Base-by-base conservation (phyloP, 2,329 filamentous ascomycete species). In the Stromatinia cepivora region DNA sequence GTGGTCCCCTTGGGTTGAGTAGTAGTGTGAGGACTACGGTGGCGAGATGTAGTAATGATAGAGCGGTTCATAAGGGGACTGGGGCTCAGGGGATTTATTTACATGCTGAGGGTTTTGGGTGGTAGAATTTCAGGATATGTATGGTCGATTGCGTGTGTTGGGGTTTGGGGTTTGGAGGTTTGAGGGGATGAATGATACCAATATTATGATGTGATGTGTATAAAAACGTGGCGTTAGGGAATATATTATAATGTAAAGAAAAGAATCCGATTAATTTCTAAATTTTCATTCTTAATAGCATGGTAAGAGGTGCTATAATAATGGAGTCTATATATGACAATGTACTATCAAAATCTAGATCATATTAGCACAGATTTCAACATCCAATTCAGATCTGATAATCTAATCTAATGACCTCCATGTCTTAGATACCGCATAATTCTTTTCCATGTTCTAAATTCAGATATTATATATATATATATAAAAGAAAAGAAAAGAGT, bases 21-120 rank as follows among this genome's bases (percentile, higher is more conserved):
- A 80, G 83, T 4, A 79, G 79, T 65, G 84, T 85, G 20, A 81
- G 87, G 69, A 87, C 84, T 71, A 84, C 81, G 70, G 86, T 89
- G 6, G 83, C 84, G 3, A 79, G 79, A 45, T 73, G 88, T 71
- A 87, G 85, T 67, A 86, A 89, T 73, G 86, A 89, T 79, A 79
- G 87, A 46, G 87, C 84, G 2, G 87, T 89, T 42, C 87, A 89
- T 75, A 89, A 89, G 77, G 87, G 87, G 9, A 88, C 86, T 0
- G 87, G 86, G 0, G 87, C 87, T 0, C 86, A 89, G 75, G 87
- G 87, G 0, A 88, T 89, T 36, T 84, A 85, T 75, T 74, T 89
- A 69, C 84, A 87, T 75, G 85, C 85, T 0, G 87, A 89, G 72
- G 85, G 88, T 74, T 89, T 88, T 77, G 82, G 82, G 17, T 86